Conservation (phyloP, 768 basidiomycete species). For the Suillus cothurnatus region DNA sequence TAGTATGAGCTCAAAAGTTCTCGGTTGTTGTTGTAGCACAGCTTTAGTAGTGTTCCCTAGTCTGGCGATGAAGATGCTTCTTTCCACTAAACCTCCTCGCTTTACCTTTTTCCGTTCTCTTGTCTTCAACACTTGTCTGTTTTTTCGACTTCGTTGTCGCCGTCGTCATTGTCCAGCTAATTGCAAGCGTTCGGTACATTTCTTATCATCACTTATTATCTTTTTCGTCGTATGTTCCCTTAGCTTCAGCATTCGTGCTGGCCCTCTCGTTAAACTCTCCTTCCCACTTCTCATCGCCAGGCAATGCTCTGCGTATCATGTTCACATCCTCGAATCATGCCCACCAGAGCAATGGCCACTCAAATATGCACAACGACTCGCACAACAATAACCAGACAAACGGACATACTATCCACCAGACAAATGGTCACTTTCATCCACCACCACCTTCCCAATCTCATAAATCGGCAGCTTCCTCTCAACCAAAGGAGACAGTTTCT, state of each 20-base stretch:
- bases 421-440: conserved; percentile 14
- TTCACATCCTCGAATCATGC: conserved; percentile 35
- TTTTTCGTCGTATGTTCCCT: conserved; percentile 24
- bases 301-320: conserved; percentile 38
- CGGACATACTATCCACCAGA: conserved; percentile 20
- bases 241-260: conserved; percentile 16
- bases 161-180: background rate
- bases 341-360: conserved; percentile 22
- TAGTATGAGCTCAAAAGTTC: no score
- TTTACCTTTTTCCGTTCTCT: conserved; percentile 5
- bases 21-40: conserved; percentile 5
- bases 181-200: background rate
- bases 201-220: conserved; percentile 16
- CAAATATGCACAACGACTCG: conserved; percentile 20
- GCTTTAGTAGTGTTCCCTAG: conserved; percentile 7
- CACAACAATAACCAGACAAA: conserved; percentile 31
- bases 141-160: background rate
- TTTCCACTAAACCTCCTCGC: conserved; percentile 2
- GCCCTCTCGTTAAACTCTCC: conserved; percentile 20
- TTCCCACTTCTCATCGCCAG: conserved; percentile 19
- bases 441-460: conserved; percentile 23
- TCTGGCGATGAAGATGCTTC: background rate
- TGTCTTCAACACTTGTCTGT: background rate
- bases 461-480: conserved; percentile 18
- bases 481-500: conserved; percentile 60